Conservation (phyloP, 2,329 filamentous ascomycete species). For the Colletotrichum paranaense region DNA sequence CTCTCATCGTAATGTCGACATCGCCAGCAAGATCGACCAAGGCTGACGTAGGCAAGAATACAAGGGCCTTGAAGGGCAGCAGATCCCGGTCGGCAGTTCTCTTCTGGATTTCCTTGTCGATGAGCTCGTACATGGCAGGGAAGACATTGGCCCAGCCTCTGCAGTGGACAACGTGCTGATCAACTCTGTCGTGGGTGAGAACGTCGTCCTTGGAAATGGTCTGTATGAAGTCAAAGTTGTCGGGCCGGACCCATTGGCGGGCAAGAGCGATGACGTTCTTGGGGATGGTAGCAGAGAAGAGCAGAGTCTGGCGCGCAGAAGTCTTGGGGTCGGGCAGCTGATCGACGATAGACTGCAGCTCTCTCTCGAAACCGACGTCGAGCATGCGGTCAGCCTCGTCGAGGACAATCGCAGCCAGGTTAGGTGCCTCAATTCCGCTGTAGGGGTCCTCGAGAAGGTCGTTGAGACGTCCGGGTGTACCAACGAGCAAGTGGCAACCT, state of each 20-base stretch:
- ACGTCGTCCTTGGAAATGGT: conserved; percentile 86
- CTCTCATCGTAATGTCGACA: conserved; percentile 48
- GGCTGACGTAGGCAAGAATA: conserved; percentile 87
- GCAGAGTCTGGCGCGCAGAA: conserved; percentile 85
- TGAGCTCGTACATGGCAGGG: conserved; percentile 82
- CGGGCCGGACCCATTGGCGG: conserved; percentile 78
- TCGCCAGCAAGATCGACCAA: conserved; percentile 74
- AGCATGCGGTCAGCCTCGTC: conserved; percentile 99
- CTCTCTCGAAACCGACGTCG: conserved; percentile 86
- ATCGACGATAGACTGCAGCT: conserved; percentile 70
- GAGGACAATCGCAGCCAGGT: conserved; percentile 91
- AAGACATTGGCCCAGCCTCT: conserved; percentile 79
- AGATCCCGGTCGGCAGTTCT: conserved; percentile 50
- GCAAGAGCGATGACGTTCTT: conserved; percentile 85
- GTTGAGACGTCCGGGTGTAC: conserved; percentile 87
- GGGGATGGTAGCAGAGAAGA: conserved; percentile 96
- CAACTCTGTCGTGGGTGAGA: conserved; percentile 86
- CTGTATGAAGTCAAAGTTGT: conserved; percentile 88
- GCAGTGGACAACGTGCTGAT: conserved; percentile 79
- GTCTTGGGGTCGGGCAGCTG: conserved; percentile 71
- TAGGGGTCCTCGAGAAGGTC: conserved; percentile 79
- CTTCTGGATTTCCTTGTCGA: conserved; percentile 67
- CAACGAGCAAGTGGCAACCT: conserved; percentile 91
- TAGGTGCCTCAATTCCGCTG: conserved; percentile 75
- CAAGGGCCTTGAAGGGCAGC: conserved; percentile 91